phyloP scores from a whole-genome alignment of 257 asterid genomes.

The Penstemon davidsonii region DNA sequence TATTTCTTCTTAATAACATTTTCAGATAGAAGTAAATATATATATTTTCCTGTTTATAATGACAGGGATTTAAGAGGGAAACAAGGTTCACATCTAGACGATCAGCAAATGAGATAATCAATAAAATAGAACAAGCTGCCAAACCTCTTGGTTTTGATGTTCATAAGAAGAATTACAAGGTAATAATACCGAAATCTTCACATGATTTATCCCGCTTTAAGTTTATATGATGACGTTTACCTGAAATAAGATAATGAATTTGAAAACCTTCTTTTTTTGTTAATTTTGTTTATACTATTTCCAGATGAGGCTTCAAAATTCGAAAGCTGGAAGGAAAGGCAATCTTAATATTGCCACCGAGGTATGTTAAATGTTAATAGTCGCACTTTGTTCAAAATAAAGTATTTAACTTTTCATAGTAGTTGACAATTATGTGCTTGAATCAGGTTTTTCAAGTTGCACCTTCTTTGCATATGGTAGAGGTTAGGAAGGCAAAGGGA shows the following conservation, averaged over 20 bases:
- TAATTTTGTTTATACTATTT: not conserved
- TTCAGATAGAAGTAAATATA: not conserved
- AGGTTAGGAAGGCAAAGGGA: constrained; percentile 74
- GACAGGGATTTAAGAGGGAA: constrained; percentile 68
- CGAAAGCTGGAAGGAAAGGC: constrained; percentile 96
- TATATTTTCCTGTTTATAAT: constrained; percentile 10
- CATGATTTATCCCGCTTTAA: not conserved
- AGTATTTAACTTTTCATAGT: not conserved
- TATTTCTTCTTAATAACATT: not conserved
- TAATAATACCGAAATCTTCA: constrained; percentile 31
- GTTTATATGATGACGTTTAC: not conserved
- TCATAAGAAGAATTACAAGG: constrained; percentile 89
- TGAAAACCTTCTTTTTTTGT: not conserved
- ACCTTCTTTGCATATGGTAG: constrained; percentile 78
- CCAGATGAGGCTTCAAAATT: constrained; percentile 94
- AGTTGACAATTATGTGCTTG: not conserved
- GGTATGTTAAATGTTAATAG: constrained; percentile 42
- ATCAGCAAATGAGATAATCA: constrained; percentile 76
- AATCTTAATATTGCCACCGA: constrained; percentile 88
- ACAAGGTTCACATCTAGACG: constrained; percentile 82
- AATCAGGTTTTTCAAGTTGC: constrained; percentile 72
- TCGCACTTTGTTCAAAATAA: not conserved
- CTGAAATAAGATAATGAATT: not conserved
- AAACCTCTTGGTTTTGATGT: constrained; percentile 91
- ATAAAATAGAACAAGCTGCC: constrained; percentile 83